Conservation (phyloP, 2,329 filamentous ascomycete genomes). For the Dothideomycetes sp. region DNA sequence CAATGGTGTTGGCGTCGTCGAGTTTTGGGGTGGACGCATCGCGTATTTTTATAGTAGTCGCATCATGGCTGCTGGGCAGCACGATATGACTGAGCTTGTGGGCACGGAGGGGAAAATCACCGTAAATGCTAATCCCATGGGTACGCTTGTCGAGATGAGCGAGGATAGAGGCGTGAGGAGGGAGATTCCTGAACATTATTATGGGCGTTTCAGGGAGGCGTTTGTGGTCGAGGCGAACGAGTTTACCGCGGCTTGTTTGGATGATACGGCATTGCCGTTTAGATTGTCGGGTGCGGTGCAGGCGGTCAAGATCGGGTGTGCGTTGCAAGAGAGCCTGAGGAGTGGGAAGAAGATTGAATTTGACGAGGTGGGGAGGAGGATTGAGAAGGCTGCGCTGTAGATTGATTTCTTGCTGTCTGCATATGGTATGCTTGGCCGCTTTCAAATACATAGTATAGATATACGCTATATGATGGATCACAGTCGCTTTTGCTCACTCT, state of each 20-base stretch:
- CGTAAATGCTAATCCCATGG: conserved; percentile 48
- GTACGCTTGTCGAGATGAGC: conserved; percentile 45
- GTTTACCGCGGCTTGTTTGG: conserved; percentile 49
- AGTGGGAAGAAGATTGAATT: conserved; percentile 41
- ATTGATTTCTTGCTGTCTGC: conserved; percentile 1
- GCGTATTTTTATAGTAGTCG: conserved; percentile 53
- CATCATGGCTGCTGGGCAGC: conserved; percentile 59
- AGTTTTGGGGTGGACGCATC: conserved; percentile 53
- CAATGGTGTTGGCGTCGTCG: conserved; percentile 53
- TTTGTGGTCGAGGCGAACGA: conserved; percentile 55
- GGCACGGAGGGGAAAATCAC: conserved; percentile 54
- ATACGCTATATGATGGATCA: no score
- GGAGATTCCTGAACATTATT: conserved; percentile 52
- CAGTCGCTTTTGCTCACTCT: no score
- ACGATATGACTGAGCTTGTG: conserved; percentile 57
- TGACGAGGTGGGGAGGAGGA: conserved; percentile 40
- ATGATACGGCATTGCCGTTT: conserved; percentile 44
- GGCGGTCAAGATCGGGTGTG: conserved; percentile 48
- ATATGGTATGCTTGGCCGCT: no score
- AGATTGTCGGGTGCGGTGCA: conserved; percentile 47
- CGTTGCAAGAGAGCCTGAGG: conserved; percentile 32
- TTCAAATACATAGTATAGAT: no score
- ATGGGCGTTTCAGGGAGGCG: conserved; percentile 50
- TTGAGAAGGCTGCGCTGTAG: conserved; percentile 20
- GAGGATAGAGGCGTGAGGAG: conserved; percentile 42